Evolutionary conservation across 163 green algal genomes (phyloP).

Genomic region (Chloromonas sp.): DNA sequence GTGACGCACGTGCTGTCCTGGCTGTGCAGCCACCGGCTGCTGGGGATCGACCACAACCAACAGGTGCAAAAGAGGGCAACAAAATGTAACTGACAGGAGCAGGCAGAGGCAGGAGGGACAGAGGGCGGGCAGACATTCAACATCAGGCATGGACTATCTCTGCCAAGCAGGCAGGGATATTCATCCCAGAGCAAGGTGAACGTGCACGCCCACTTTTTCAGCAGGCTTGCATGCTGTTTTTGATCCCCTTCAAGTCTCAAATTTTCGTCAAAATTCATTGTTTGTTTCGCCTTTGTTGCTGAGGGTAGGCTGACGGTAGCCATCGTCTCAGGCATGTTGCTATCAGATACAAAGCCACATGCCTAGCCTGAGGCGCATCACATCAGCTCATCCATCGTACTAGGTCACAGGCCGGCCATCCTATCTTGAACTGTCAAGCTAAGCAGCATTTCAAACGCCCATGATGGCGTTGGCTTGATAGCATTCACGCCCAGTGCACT

Average conservation of each 20-base stretch:
- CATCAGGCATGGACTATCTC: no score
- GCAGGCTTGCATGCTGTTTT: neutral
- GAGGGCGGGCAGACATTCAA: neutral
- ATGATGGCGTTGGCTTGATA: no score
- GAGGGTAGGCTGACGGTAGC: no score
- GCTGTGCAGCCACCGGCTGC: neutral
- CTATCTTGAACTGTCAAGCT: no score
- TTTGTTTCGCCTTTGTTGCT: no score
- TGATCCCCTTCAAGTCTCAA: no score
- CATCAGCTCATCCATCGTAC: neutral
- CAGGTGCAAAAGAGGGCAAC: constrained; percentile 1
- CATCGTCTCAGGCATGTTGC: neutral
- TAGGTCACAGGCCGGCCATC: no score
- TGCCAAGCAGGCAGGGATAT: neutral
- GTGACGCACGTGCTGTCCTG: constrained; percentile 11
- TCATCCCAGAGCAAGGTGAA: neutral
- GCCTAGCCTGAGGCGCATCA: neutral
- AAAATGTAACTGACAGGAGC: no score
- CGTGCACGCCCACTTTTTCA: neutral
- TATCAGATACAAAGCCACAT: neutral
- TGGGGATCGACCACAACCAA: neutral
- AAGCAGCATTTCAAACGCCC: no score
- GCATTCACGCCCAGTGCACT: no score
- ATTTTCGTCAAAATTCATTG: no score
- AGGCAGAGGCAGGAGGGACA: neutral